phyloP scores from a whole-genome alignment of 768 basidiomycete genomes.

The Phlebiopsis gigantea region DNA sequence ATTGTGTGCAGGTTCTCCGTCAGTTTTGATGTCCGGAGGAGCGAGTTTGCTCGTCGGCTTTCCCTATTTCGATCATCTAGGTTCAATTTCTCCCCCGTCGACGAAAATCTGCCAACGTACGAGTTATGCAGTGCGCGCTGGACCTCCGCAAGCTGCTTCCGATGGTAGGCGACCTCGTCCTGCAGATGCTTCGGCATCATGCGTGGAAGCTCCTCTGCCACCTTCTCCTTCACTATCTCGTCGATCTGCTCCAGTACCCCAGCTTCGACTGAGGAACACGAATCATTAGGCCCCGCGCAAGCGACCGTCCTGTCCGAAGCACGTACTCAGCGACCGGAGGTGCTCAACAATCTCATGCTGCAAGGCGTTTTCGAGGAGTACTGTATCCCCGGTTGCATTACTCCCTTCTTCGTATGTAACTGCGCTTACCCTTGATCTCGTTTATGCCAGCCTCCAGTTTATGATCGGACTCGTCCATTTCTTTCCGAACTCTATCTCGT shows the following conservation, averaged over 20 bases:
- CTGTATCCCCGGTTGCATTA: neutral
- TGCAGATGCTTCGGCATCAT: conserved; percentile 47
- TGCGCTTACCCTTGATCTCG: conserved; percentile 42
- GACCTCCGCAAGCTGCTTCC: conserved; percentile 40
- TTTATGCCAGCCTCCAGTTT: conserved; percentile 38
- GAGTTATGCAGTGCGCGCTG: conserved; percentile 49
- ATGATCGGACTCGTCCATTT: conserved; percentile 39
- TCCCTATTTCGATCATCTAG: conserved; percentile 35
- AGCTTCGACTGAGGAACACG: conserved; percentile 36
- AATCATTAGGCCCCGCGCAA: neutral
- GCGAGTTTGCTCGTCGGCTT: conserved; percentile 48
- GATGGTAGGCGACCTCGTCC: conserved; percentile 40
- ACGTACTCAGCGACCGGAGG: conserved; percentile 41
- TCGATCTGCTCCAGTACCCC: conserved; percentile 46
- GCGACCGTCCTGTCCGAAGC: neutral
- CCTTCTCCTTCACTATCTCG: conserved; percentile 43
- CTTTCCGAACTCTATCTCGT: conserved; percentile 34
- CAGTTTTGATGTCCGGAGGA: conserved; percentile 36
- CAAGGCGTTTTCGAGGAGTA: conserved; percentile 41
- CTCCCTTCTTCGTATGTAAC: neutral
- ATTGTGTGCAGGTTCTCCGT: conserved; percentile 42
- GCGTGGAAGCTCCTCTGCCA: conserved; percentile 39
- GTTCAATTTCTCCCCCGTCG: neutral
- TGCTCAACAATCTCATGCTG: conserved; percentile 38
- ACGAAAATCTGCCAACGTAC: conserved; percentile 31